phyloP scores from a whole-genome alignment of 2,329 filamentous ascomycete species.

The Atkinsonella hypoxylon region DNA sequence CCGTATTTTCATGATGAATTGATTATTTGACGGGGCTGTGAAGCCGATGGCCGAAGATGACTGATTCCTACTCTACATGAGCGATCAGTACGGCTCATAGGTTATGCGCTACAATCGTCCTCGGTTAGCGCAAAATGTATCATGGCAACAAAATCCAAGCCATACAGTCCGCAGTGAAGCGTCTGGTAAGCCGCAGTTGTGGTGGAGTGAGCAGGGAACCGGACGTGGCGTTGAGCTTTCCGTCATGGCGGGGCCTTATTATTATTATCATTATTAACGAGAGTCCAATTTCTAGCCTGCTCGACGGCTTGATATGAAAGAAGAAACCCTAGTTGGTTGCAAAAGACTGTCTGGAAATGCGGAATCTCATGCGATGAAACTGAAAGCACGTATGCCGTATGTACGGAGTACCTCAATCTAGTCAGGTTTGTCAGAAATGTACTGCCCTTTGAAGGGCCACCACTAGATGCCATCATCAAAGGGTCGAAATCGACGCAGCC shows the following conservation, averaged over 20 bases:
- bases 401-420: too few species aligned
- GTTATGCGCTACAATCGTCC: not conserved
- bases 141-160: not conserved
- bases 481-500: too few species aligned
- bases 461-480: too few species aligned
- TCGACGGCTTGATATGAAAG: not conserved
- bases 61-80: too few species aligned
- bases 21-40: not conserved
- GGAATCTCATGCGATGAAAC: not conserved
- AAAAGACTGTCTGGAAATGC: not conserved
- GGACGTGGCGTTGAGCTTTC: conserved; percentile 5
- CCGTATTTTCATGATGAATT: not conserved
- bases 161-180: conserved; percentile 1
- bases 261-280: not conserved
- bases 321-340: not conserved
- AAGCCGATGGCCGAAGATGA: not conserved
- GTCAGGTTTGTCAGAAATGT: too few species aligned
- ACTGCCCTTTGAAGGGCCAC: too few species aligned
- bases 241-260: not conserved
- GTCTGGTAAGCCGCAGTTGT: not conserved
- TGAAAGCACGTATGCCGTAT: not conserved
- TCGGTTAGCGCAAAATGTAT: conserved; percentile 3
- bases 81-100: not conserved
- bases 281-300: not conserved
- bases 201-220: conserved; percentile 1